phyloP scores from a whole-genome alignment of 257 asterid genomes.

The Forsythia suspensa region DNA sequence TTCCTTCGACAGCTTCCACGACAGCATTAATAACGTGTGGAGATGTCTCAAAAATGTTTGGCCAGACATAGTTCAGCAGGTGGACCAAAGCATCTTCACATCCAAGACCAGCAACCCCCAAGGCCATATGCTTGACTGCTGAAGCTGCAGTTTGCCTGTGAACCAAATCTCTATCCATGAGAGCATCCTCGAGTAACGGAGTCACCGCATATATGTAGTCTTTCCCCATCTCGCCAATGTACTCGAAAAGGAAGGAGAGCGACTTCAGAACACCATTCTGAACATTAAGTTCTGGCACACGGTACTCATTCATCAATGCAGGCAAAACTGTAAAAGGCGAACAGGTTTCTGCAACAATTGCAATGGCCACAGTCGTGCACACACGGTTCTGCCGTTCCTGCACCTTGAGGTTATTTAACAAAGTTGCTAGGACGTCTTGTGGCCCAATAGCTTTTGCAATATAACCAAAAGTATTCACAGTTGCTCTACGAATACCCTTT shows the following conservation, averaged over 20 bases:
- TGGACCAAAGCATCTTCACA: constrained; percentile 88
- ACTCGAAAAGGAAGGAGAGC: constrained; percentile 79
- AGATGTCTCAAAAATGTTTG: constrained; percentile 85
- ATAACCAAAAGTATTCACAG: constrained; percentile 86
- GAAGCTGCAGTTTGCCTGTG: constrained; percentile 78
- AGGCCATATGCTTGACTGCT: constrained; percentile 87
- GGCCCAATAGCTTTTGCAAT: constrained; percentile 93
- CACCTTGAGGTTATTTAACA: constrained; percentile 83
- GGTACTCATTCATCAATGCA: constrained; percentile 85
- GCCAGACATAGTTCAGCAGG: constrained; percentile 85
- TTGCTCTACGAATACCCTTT: constrained; percentile 91
- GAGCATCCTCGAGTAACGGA: constrained; percentile 86
- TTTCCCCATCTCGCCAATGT: constrained; percentile 90
- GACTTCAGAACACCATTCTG: constrained; percentile 90
- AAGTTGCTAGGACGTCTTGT: constrained; percentile 85
- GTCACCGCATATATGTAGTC: constrained; percentile 93
- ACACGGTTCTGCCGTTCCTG: constrained; percentile 87
- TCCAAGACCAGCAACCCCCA: constrained; percentile 90
- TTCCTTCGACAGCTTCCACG: constrained; percentile 89
- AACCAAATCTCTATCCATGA: constrained; percentile 86
- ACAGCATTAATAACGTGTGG: constrained; percentile 92
- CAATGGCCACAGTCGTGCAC: constrained; percentile 97
- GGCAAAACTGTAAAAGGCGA: constrained; percentile 87
- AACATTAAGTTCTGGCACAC: constrained; percentile 90
- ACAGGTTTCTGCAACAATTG: constrained; percentile 92